Evolutionary conservation across 495 filamentous ascomycete species (phyloP).

Genomic region (Lophium mytilinum): DNA sequence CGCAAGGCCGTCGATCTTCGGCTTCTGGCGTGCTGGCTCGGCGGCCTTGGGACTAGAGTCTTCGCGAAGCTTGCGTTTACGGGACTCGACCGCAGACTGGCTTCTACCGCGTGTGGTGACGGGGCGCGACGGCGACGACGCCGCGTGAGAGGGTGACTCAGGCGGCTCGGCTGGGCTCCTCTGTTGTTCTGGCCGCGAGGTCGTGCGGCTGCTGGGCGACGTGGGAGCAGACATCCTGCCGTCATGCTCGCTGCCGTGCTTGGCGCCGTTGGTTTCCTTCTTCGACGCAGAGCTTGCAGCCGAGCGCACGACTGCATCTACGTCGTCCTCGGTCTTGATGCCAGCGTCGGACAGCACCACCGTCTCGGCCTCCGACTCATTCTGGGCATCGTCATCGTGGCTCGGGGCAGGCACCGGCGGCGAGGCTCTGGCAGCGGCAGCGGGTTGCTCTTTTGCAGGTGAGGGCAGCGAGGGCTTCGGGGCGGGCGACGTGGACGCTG

Average conservation of each 20-base stretch:
- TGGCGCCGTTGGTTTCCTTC: constrained; percentile 19
- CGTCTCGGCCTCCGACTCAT: constrained; percentile 29
- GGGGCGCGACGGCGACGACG: constrained; percentile 9
- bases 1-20: constrained; percentile 13
- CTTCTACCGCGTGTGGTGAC: constrained; percentile 19
- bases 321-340: constrained; percentile 23
- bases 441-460: neutral
- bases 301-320: neutral
- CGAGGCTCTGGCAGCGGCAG: too few species aligned
- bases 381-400: constrained; percentile 9
- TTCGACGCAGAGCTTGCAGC: constrained; percentile 8
- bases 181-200: constrained; percentile 17
- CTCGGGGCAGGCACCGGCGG: too few species aligned
- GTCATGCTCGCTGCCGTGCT: constrained; percentile 18
- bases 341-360: constrained; percentile 17
- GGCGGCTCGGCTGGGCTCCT: constrained; percentile 17
- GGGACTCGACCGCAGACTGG: constrained; percentile 15
- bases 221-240: constrained; percentile 21
- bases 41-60: constrained; percentile 13
- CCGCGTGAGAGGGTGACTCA: constrained; percentile 9
- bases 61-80: constrained; percentile 25
- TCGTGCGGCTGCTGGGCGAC: constrained; percentile 17
- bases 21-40: constrained; percentile 21
- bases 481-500: neutral
- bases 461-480: constrained; percentile 4